These are phyloP conservation scores for Hsuehochloa calcarea DNA, from an alignment of 176 grass and related monocot genomes.

Conservation along the genomic window DNA sequence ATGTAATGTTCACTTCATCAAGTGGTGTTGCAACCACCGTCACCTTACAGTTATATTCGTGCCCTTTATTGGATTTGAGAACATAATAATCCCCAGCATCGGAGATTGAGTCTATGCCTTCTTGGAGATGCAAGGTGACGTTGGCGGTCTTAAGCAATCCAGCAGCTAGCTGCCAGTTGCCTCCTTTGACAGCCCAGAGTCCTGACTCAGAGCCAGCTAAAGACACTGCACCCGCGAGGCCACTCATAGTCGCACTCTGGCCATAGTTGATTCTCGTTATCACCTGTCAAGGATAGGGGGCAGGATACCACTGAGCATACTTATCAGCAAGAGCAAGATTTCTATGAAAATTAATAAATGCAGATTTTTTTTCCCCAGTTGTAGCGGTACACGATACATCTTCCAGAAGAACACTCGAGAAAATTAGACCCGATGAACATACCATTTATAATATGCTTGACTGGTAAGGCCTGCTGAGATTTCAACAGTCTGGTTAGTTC, in stretches of 20 bases:
- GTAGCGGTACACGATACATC: too few relatives aligned
- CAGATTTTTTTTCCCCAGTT: too few relatives aligned
- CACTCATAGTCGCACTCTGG: slow-evolving; percentile 70
- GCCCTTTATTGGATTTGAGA: slow-evolving; percentile 66
- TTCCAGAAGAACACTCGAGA: too few relatives aligned
- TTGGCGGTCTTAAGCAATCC: slow-evolving; percentile 71
- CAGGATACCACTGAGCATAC: not conserved
- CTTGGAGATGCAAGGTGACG: slow-evolving; percentile 72
- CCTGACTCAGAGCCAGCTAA: slow-evolving; percentile 81
- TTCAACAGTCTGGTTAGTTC: not conserved
- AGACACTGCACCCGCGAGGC: slow-evolving; percentile 76
- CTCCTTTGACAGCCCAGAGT: slow-evolving; percentile 79
- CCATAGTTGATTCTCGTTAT: slow-evolving; percentile 98
- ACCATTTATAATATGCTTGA: not conserved
- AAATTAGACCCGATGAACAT: too few relatives aligned
- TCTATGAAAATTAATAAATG: not conserved
- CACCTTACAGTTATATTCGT: slow-evolving; percentile 64
- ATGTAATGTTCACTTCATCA: slow-evolving; percentile 83
- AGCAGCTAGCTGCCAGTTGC: slow-evolving; percentile 70
- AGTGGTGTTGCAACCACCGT: slow-evolving; percentile 80
- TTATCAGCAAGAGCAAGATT: not conserved
- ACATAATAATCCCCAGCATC: slow-evolving; percentile 66
- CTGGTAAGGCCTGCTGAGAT: not conserved
- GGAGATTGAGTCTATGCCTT: slow-evolving; percentile 68
- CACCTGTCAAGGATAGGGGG: slow-evolving; percentile 43